These are phyloP conservation scores for Backusella tuberculispora DNA, from an alignment of 192 early-diverging fungal genomes.

Conservation along the genomic window DNA sequence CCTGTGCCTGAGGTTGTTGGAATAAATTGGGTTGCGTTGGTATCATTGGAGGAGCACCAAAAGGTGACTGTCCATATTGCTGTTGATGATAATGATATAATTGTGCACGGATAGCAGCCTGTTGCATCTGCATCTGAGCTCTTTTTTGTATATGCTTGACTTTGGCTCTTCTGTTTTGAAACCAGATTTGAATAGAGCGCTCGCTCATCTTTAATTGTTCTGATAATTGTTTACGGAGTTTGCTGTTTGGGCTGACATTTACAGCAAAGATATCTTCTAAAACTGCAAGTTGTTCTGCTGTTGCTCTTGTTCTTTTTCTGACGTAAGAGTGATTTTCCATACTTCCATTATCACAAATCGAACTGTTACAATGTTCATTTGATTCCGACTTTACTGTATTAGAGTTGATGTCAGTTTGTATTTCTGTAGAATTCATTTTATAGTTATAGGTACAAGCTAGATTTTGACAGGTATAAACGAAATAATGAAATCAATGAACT, in stretches of 20 bases:
- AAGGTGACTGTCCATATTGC: slow-evolving; percentile 15
- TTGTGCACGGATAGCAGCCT: slow-evolving; percentile 35
- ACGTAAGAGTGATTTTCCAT: neutral
- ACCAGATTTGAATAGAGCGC: slow-evolving; percentile 42
- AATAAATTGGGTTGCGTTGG: slow-evolving; percentile 6
- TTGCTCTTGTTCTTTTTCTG: slow-evolving; percentile 65
- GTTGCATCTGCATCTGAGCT: slow-evolving; percentile 38
- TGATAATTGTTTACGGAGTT: slow-evolving; percentile 66
- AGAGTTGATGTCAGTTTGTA: neutral
- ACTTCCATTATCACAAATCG: neutral
- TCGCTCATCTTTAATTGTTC: slow-evolving; percentile 70
- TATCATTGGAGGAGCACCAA: slow-evolving; percentile 17
- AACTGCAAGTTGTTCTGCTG: slow-evolving; percentile 65
- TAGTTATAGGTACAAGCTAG: neutral
- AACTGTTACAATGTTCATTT: neutral
- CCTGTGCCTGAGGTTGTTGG: slow-evolving; percentile 6
- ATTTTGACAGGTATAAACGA: neutral
- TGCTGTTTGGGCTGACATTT: slow-evolving; percentile 68
- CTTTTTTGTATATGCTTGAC: slow-evolving; percentile 41
- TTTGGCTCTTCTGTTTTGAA: slow-evolving; percentile 38
- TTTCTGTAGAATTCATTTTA: slow-evolving; percentile 4
- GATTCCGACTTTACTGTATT: neutral
- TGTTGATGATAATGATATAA: slow-evolving; percentile 37
- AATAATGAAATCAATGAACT: neutral
- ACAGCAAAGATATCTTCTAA: slow-evolving; percentile 70